Base-by-base conservation (phyloP, 2,329 filamentous ascomycete genomes). In the Paraconiothyrium sp. region DNA sequence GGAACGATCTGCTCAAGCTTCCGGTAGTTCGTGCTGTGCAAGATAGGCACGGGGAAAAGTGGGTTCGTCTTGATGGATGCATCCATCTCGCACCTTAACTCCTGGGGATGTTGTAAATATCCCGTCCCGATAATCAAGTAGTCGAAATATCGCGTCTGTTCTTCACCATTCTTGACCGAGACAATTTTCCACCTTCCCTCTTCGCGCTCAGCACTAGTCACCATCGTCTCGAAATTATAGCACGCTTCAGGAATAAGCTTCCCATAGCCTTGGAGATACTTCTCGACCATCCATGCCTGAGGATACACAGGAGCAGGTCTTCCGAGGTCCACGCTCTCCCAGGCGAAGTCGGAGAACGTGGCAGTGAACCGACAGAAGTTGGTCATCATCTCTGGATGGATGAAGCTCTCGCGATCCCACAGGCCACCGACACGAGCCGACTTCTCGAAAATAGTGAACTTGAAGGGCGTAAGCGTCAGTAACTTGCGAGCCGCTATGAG, bases 361-460 rank as follows among this genome's bases (percentile, higher is more conserved):
- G 93, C 87, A 0, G 90, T 92, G 76, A 92, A 91, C 49, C 84
- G 85, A 79, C 90, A 92, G 72, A 92, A 88, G 74, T 94, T 94
- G 11, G 86, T 85, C 16, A 86, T 82, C 56, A 79, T 80, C 9
- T 76, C 64, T 1, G 76, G 72, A 84, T 91, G 90, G 16, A 77
- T 78, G 1, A 68, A 67, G 0, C 80, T 77, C 41, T 72, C 65
- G 27, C 71, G 63, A 11, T 75, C 59, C 92, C 92, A 94, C 1
- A 94, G 83, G 0, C 92, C 92, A 6, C 91, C 92, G n/a, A 93
- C 83, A 44, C 85, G 83, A 39, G 81, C 67, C 50, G 87, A 84
- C n/a, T 84, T 80, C 51, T 94, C 92, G 70, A 90, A 90, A 46
- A 94, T 76, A 7, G 86, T 89, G 55, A 93, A 88, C 5, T 83